These are phyloP conservation scores for Colletotrichum noveboracense DNA, from an alignment of 2,329 filamentous ascomycete species.

Conservation along the genomic window DNA sequence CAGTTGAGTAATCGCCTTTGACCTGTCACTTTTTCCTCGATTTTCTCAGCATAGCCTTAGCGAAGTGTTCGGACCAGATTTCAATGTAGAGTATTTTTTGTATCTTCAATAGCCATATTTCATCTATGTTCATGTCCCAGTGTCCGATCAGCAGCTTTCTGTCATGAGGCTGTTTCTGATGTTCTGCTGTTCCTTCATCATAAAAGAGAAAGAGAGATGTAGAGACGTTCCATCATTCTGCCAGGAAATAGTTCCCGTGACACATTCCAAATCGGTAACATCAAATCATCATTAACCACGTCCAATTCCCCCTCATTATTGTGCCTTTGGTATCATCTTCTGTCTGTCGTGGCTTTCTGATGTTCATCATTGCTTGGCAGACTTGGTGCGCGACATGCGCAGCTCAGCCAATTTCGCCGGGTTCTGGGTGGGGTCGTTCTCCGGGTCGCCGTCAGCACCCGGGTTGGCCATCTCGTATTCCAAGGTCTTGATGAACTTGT, in stretches of 20 bases:
- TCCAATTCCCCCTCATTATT: slow-evolving; percentile 4
- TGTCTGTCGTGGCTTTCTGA: neutral
- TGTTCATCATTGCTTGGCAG: slow-evolving; percentile 1
- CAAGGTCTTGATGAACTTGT: slow-evolving; percentile 44
- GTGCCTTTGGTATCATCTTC: neutral
- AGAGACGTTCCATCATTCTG: neutral
- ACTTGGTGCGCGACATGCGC: slow-evolving; percentile 18
- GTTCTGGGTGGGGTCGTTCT: slow-evolving; percentile 49
- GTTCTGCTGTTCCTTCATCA: neutral
- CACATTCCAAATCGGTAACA: slow-evolving; percentile 2
- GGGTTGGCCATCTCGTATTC: slow-evolving; percentile 52
- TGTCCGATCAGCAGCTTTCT: neutral
- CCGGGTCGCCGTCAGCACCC: slow-evolving; percentile 47
- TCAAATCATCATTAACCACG: slow-evolving; percentile 6
- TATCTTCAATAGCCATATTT: neutral
- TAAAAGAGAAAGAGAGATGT: neutral
- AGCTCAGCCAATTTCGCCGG: slow-evolving; percentile 40
- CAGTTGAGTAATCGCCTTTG: slow-evolving; percentile 38
- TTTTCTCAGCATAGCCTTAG: neutral
- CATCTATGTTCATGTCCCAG: neutral
- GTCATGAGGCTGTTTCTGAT: neutral
- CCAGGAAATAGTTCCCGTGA: neutral
- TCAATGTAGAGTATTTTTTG: neutral
- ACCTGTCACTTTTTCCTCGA: neutral
- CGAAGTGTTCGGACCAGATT: neutral